Evolutionary conservation across 148 eudicot genomes (phyloP), one percentile per base, ranked within the genome.

Genomic region (Amaranthus cruentus): DNA sequence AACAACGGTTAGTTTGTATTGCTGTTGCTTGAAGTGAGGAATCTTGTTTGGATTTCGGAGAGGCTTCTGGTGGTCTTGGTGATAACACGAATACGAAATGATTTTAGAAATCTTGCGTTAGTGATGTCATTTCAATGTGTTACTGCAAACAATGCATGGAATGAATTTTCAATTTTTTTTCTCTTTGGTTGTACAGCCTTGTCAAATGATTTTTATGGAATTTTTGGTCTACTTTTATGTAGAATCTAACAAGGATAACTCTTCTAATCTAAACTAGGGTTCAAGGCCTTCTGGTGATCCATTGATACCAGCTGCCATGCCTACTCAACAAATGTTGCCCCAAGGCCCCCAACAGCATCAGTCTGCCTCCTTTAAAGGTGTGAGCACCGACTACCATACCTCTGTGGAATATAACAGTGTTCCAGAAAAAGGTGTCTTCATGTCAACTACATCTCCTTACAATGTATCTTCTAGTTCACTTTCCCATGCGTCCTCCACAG

Each of bases 401-500:
- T 71, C 89, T 11, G 72, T 82, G 76, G 93, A 91, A 43, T 81
- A 80, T 71, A 81, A 82, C 79, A 65, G 89, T 18, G 28, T 78
- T 89, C 61, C 86, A 82, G 68, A 54, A 81, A 88, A 86, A 80
- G 83, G 86, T 76, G 85, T 70, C 76, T 85, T 80, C 82, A 85
- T 84, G 73, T 78, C 87, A 49, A 67, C 83, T 78, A 81, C 97
- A 71, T 85, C 97, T 57, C 84, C 89, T 64, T 87, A 83, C 84
- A 93, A 91, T 73, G 86, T 79, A 61, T 87, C 97, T n/a, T 77
- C 92, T 11, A 79, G 77, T 64, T 78, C 87, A 47, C 90, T 71
- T 55, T 81, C 89, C 61, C 97, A 84, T 55, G 74, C 80, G 49
- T 75, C 96, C 51, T 78, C 84, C 60, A 70, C 89, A 77, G 74